phyloP scores from a whole-genome alignment of 345 rosid species.

The Linum lewisii region DNA sequence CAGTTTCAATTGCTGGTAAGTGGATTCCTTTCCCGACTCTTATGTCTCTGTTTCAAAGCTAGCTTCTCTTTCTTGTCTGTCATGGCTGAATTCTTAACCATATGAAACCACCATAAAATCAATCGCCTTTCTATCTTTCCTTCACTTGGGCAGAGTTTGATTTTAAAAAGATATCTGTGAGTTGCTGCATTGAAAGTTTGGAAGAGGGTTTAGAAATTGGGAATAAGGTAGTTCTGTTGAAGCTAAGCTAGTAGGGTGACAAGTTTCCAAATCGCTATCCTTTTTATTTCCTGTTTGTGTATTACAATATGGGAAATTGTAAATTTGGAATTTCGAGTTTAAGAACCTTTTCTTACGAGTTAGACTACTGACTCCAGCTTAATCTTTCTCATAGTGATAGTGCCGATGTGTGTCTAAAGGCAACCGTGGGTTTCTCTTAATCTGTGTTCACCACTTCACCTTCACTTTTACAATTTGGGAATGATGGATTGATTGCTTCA shows the following conservation, averaged over 20 bases:
- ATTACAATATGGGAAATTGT: no score
- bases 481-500: no score
- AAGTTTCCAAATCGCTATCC: no score
- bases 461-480: no score
- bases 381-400: background rate
- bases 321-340: no score
- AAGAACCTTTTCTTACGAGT: background rate
- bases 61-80: background rate
- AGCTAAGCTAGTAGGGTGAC: no score
- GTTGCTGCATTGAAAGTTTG: background rate
- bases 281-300: no score
- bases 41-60: background rate
- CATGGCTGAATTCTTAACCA: background rate
- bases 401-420: no score
- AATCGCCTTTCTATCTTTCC: background rate
- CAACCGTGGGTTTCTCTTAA: no score
- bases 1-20: background rate
- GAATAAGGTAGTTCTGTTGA: background rate
- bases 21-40: background rate
- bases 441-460: no score
- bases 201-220: background rate
- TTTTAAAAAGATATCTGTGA: background rate
- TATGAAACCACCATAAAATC: background rate
- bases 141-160: background rate
- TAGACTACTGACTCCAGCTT: background rate